Evolutionary conservation across 1,139 yeast genomes (phyloP), one percentile per base, ranked within the genome.

Genomic region (Geotrichum fermentans): DNA sequence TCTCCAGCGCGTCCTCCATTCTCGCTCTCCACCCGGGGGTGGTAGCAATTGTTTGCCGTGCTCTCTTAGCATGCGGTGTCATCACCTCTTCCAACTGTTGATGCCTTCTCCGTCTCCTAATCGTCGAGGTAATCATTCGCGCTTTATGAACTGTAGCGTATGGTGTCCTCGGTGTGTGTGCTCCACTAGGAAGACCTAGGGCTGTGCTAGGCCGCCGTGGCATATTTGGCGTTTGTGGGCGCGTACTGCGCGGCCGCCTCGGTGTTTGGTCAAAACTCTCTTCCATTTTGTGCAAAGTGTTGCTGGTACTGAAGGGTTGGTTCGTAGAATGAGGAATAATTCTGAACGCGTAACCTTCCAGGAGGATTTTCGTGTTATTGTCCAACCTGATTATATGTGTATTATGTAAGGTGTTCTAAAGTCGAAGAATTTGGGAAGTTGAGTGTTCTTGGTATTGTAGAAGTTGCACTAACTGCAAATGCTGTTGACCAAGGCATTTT

Each of bases 101-200:
- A 28, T 40, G 43, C 28, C 33, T 35, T 28, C 43, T 33, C 32
- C 49, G 41, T 20, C 43, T 37, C 39, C 50, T 43, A 18, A 47
- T 47, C 13, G 50, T 47, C 7, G 47, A 42, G 8, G 46, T 35
- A 18, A 47, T 47, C 47, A 42, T 42, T 17, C 50, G 40, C n/a
- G 50, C 50, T 28, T 34, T 42, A 34, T 43, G 44, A n/a, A 47
- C 50, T 11, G 38, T 47, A 4, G 50, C 50, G 39, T 47, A 47
- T 4, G 50, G 50, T 2, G 50, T 47, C n/a, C 42, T 26, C 17
- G 50, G 50, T 1, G 45, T 42, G 29, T 34, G 47, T 13, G 35
- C 46, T n/a, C 29, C 40, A 40, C 41, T 35, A 11, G 33, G 28
- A 24, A 24, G 28, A 10, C 28, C 28, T 10, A 24, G 10, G 8